Base-by-base conservation (phyloP, 176 grass and related monocot genomes). In the Carex myosuroides region DNA sequence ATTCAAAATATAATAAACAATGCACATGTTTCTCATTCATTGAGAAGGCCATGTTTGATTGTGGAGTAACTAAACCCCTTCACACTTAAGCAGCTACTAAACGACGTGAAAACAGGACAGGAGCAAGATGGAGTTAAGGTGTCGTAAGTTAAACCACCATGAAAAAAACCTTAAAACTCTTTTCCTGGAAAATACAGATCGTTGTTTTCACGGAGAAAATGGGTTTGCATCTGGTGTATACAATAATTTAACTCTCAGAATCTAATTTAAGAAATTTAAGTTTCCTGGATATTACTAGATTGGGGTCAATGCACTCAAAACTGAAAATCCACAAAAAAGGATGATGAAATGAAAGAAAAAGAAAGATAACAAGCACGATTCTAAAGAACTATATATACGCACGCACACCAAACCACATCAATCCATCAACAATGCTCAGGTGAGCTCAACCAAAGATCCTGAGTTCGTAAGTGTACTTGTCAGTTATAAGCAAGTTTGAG, bases 131-230 rank as follows among this genome's bases (percentile, higher is more conserved):
- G 37, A 39, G 37, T 39, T 39, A 39, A 39, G 5, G 37, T 5
- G 5, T 48, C 8, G 8, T 48, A 48, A 48, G 8, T 48, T 48
- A 10, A 48, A 48, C 8, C 44, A 48, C 8, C 8, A 48, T 8
- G 7, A 1, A 48, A 48, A 48, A 48, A 83, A 17, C 92, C 91
- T 77, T 84, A 59, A 86, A 92, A 94, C 44, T 87, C 88, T 41
- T 8, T 79, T 10, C 79, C 91, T 91, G 73, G 60, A 48, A 71
- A 52, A 54, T n/a, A 46, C 26, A 1, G 63, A 42, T 22, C 41
- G 44, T 24, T 53, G 64, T 60, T 61, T 80, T 59, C 8, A 33
- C 33, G 46, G 14, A 13, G 11, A 56, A 58, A 79, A 59, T 59
- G 69, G 55, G 42, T 33, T 48, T 13, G 22, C 81, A 84, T 74